Base-by-base conservation (phyloP, 139 green algal genomes). In the Deuterostichococcus epilithicus region DNA sequence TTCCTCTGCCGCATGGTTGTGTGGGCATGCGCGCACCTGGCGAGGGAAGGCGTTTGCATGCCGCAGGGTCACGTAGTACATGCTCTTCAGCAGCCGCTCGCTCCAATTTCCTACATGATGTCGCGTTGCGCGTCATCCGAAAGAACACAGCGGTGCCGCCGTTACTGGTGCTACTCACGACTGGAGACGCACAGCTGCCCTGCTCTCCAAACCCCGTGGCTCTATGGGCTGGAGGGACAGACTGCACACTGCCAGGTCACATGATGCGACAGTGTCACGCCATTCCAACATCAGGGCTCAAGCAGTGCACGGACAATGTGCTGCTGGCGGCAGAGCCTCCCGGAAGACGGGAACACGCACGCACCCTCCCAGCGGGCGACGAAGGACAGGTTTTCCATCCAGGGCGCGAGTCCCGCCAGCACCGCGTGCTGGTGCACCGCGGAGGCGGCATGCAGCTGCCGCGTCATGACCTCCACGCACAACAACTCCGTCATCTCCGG, bases 331-430 rank as follows among this genome's bases (percentile, higher is more conserved):
- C 65, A 90, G 44, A 35, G 73, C 76, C 60, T 89, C 81, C 13
- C 8, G 42, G 42, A 8, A 52, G 10, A 52, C 13, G 8, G 42
- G 13, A 13, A 13, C 52, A 28, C 3, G 52, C 36, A 37, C 81
- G 83, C 89, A 96, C 86, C 83, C 75, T 92, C 90, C 89, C 90
- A 95, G 34, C 91, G 82, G 1, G 88, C 81, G 0, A 78, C 76
- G 34, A 98, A 88, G 73, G 81, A 88, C 22, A 97, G 81, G 80
- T 93, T 92, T 42, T 95, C 86, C 80, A 97, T 91, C 94, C 94
- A 98, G 26, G 94, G 92, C 30, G 87, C 84, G 52, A 98, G 87
- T 76, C 86, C 91, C 33, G 85, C 84, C 66, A 98, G 86, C 68
- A 93, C 86, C 15, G 89, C 79, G 73, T 85, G 86, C 45, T 86